Evolutionary conservation across 331 rosid genomes (phyloP), one percentile per base, ranked within the genome.

Genomic region (Stylosanthes scabra): DNA sequence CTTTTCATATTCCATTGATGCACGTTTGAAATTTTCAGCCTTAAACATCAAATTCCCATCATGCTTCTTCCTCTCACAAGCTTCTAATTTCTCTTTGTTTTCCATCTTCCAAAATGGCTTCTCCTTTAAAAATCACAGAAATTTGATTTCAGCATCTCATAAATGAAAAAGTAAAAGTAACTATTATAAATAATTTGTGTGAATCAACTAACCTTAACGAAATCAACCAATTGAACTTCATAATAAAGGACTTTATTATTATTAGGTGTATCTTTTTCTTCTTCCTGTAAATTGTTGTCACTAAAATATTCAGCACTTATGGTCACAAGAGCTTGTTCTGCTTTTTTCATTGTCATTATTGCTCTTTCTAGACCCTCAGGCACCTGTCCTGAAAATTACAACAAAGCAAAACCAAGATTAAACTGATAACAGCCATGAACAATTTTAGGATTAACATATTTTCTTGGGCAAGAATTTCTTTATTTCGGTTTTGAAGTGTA

Each of bases 91-190:
- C 86, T 87, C 92, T 55, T 60, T 42, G 10, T 73, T 76, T 45
- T 84, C 81, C 93, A 90, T 83, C 79, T 84, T 84, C 93, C 96
- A 90, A 73, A 82, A 84, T 55, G 90, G 89, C 47, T 85, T 90
- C 74, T 86, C 96, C 96, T 90, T 63, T 31, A 34, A 45, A 75
- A 49, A 74, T 4, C 12, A 69, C 4, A 51, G 39, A 58, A 27
- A 20, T 60, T 54, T 68, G 65, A 40, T 59, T 52, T 68, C 65
- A 40, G 58, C 27, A 57, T 31, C 3, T 31, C 37, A 31, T 31
- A 31, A 31, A 5, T 31, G 37, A 31, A 5, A 5, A 31, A 31
- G 37, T 31, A 31, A 31, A 31, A 31, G 37, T 31, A 2, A 31
- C 5, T 2, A 31, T 31, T 31, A 31, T 31, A 31, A 31, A 31